These are phyloP conservation scores for Clarireedia sp. DNA, from an alignment of 2,329 filamentous ascomycete genomes.

Conservation along the genomic window DNA sequence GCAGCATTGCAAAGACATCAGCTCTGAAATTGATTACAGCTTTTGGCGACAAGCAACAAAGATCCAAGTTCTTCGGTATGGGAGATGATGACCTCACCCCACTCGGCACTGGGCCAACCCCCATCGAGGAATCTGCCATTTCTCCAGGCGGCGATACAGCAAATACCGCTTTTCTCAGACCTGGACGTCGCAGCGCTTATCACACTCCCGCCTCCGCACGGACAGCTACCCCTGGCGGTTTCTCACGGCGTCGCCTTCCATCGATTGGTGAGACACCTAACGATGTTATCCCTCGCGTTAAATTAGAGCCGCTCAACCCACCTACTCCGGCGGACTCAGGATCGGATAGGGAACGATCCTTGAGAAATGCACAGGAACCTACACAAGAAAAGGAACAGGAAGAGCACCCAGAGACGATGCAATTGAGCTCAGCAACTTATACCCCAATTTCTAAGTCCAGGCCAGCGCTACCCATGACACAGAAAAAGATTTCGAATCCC, in stretches of 20 bases:
- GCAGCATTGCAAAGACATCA: conserved; percentile 68
- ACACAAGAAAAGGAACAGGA: conserved; percentile 21
- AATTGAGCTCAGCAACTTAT: conserved; percentile 32
- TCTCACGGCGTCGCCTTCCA: conserved; percentile 57
- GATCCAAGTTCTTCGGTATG: conserved; percentile 55
- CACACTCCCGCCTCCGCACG: conserved; percentile 62
- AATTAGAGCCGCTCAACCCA: conserved; percentile 32
- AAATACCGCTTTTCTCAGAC: conserved; percentile 58
- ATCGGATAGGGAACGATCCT: conserved; percentile 37
- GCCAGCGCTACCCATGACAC: conserved; percentile 60
- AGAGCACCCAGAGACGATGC: conserved; percentile 30
- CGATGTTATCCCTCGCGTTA: conserved; percentile 37
- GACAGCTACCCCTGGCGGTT: conserved; percentile 52
- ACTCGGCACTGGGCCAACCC: conserved; percentile 73
- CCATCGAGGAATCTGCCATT: conserved; percentile 72
- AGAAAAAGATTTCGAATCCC: conserved; percentile 41
- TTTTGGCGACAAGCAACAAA: conserved; percentile 58
- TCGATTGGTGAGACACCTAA: conserved; percentile 67
- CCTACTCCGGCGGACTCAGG: conserved; percentile 38
- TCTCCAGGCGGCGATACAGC: conserved; percentile 62
- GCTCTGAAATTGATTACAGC: conserved; percentile 87
- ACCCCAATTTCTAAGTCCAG: conserved; percentile 38
- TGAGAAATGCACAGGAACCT: conserved; percentile 25
- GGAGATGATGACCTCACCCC: conserved; percentile 60
- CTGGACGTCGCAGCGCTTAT: conserved; percentile 58